Base-by-base conservation (phyloP, 2,329 filamentous ascomycete genomes). In the Myriosclerotinia curreyana region DNA sequence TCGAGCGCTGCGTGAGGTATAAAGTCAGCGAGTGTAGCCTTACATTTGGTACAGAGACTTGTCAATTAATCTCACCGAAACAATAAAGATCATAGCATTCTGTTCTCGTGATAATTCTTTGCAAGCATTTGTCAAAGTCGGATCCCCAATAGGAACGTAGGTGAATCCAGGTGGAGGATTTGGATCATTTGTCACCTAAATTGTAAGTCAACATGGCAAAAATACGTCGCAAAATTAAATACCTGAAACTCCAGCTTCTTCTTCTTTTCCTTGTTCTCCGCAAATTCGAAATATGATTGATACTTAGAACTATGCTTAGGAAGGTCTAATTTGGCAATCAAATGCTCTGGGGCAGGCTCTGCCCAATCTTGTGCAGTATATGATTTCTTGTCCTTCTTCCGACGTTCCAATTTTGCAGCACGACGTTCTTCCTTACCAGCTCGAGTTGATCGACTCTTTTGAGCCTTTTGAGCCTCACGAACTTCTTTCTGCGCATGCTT, bases 61-160 rank as follows among this genome's bases (percentile, higher is more conserved):
- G 34, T 20, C 28, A 15, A 46, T 28, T 55, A 20, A 75, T 82
- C 69, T 79, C 31, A 87, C 86, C 71, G 85, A 86, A 55, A 89
- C 86, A 65, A 88, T 87, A 69, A 86, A 88, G 20, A 88, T 83
- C 81, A 86, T 83, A 52, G 83, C 84, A 69, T 81, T 85, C 59
- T 79, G 78, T 69, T 86, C 82, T 67, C 86, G 80, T 1, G 86
- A 88, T 25, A 87, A 74, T 70, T 88, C 86, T 74, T 88, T 88
- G 78, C 86, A 89, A 51, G 79, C 76, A 63, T 77, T 78, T 6
- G 85, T 87, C 71, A 89, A 75, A 66, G 81, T 78, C 28, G 85
- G 86, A 68, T 88, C 83, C 58, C 86, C 86, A 59, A 83, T 81
- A 40, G 86, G 83, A 51, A 89, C 81, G 71, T 87, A 88, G 67